Conservation (phyloP, 2,329 filamentous ascomycete species). For the Fusarium devonianum region DNA sequence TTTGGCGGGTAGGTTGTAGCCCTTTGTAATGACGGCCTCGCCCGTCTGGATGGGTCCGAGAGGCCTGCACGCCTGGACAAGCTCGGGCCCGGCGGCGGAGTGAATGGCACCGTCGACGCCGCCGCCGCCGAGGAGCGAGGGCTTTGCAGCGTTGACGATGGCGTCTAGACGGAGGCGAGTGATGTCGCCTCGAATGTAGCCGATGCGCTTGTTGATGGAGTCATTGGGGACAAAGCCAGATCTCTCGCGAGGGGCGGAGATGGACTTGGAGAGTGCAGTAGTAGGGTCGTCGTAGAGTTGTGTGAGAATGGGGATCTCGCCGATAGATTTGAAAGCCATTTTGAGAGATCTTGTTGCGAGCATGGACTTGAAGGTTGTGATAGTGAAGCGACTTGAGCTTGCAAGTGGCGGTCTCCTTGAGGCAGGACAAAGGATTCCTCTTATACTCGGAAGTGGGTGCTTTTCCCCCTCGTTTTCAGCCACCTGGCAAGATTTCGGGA, state of each 20-base stretch:
- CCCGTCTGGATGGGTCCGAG: slow-evolving; percentile 80
- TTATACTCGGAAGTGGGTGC: background rate
- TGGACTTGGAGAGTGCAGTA: slow-evolving; percentile 24
- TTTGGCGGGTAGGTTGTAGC: slow-evolving; percentile 76
- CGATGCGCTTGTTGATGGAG: slow-evolving; percentile 73
- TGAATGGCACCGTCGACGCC: slow-evolving; percentile 93
- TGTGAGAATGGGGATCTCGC: slow-evolving; percentile 68
- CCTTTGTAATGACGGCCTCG: slow-evolving; percentile 81
- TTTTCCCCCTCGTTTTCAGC: background rate
- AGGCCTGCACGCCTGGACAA: slow-evolving; percentile 74
- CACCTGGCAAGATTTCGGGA: background rate
- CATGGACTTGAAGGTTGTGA: slow-evolving; percentile 21
- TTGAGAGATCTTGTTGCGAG: slow-evolving; percentile 39
- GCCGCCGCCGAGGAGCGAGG: slow-evolving; percentile 80
- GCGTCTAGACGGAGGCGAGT: slow-evolving; percentile 79
- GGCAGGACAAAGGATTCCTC: background rate
- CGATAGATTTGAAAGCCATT: slow-evolving; percentile 45
- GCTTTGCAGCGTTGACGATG: slow-evolving; percentile 94
- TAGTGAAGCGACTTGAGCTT: background rate
- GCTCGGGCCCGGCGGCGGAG: slow-evolving; percentile 73
- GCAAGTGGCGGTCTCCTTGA: too few species aligned
- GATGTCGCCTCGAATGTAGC: slow-evolving; percentile 78
- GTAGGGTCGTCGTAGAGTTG: slow-evolving; percentile 62
- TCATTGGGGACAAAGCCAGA: slow-evolving; percentile 47
- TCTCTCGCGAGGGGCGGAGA: background rate